Evolutionary conservation across 352 stramenopile genomes (phyloP), one percentile per base, ranked within the genome.

Genomic region (Pythium chondricola): DNA sequence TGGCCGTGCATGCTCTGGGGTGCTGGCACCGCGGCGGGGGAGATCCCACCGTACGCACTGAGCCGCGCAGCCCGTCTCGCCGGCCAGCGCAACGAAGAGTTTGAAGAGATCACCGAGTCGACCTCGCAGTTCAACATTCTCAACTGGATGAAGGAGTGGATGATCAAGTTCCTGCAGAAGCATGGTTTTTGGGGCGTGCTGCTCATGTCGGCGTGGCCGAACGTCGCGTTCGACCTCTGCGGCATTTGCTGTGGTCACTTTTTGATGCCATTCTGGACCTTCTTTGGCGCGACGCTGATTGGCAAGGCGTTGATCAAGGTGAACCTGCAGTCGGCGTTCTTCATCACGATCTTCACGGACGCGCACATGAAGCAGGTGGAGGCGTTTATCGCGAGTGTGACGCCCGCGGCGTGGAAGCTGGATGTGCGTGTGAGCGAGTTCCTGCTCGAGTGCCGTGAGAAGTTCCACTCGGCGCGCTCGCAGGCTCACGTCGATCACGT

Each of bases 161-260:
- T 97, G 88, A 93, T 97, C 45, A 53, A 65, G 20, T 97, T 97
- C 52, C 58, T 98, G 6, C 65, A 96, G 52, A 85, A 80, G 48
- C 82, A 96, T 54, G 91, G 91, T 33, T 98, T 98, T 63, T 94
- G 83, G 65, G 91, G 88, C 16, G 85, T 98, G 40, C 70, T 98
- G 55, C 69, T 97, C 47, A 95, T 97, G 83, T 92, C 83, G 25
- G 87, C 92, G n/a, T 95, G 85, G 73, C 92, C 92, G 18, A 98
- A 98, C 63, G 87, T 96, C 56, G 87, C 90, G 27, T 98, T 98
- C 58, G 92, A 98, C 52, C 71, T 98, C 1, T 96, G 87, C 57
- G 92, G 92, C 40, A 96, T 98, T 52, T 97, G 85, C 67, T 98
- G 92, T 53, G 92, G 92, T 43, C 87, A 97, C 62, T 96, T 97